phyloP scores from a whole-genome alignment of 2,329 filamentous ascomycete species.

The Beauveria varroae region DNA sequence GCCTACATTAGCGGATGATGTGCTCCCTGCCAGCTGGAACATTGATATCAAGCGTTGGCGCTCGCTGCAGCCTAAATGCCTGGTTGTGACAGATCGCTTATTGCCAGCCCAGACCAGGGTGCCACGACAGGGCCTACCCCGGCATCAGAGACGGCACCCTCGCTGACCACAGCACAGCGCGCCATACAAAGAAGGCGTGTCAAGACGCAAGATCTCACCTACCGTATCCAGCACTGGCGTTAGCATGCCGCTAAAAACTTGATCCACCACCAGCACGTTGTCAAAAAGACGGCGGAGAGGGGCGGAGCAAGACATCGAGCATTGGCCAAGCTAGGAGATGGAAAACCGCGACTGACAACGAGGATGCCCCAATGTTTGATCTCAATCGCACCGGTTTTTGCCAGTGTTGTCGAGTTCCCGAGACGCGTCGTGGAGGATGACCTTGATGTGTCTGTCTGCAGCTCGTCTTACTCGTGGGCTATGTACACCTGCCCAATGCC shows the following conservation, averaged over 20 bases:
- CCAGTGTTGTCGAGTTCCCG: not conserved
- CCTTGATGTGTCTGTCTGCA: not conserved
- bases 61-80: conserved; percentile 1
- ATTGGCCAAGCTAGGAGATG: not conserved
- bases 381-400: not conserved
- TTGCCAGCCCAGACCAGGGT: conserved; percentile 1
- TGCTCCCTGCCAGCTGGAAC: conserved; percentile 1
- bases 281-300: not conserved
- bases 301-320: not conserved
- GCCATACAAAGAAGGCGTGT: not conserved
- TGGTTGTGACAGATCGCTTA: conserved; percentile 8
- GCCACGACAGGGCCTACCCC: not conserved
- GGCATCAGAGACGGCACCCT: not conserved
- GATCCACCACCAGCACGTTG: conserved; percentile 3
- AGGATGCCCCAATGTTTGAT: not conserved
- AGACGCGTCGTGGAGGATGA: not conserved
- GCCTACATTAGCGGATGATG: not conserved
- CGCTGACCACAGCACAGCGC: not conserved
- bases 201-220: not conserved
- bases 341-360: not conserved
- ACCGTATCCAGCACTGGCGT: not conserved
- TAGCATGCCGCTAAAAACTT: not conserved
- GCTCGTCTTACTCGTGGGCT: conserved; percentile 1
- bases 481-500: not conserved
- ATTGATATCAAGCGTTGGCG: not conserved